Base-by-base conservation (phyloP, 768 basidiomycete genomes). In the Hydnum rufescens region DNA sequence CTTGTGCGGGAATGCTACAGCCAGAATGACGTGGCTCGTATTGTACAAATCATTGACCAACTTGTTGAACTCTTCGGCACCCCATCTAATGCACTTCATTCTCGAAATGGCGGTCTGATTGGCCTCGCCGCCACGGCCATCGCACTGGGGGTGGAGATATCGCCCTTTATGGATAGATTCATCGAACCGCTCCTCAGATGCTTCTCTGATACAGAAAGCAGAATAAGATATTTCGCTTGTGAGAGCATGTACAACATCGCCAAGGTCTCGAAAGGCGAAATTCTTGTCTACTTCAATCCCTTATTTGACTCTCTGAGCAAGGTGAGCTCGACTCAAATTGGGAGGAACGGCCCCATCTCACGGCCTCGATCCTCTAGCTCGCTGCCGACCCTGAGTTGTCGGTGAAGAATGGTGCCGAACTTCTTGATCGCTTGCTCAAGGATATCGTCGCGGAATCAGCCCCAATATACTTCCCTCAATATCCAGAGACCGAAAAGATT, bases 171-270 rank as follows among this genome's bases (percentile, higher is more conserved):
- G 77, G 85, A 86, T 54, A 82, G 81, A 59, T 95, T 99, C 62
- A 75, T 95, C 32, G 79, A 82, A 42, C 82, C 87, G 2, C 73
- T 99, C 30, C 74, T 97, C 26, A 75, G 76, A 51, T 95, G 93
- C 66, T 95, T 99, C 65, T 77, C 81, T 55, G 95, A 99, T 64
- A 73, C 82, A 2, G 93, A 97, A 70, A 89, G 86, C 66, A 74
- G 89, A 62, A 88, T 97, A 55, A 77, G 89, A 42, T 99, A 97
- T 67, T 96, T 95, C 69, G 93, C 93, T 3, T 92, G 89, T 25
- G 95, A 99, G 64, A 93, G 90, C 61, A 68, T 99, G 57, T 99
- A 99, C 69, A 99, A 99, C 67, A 92, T 99, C 57, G 87, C 85
- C 26, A 88, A 92, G 65, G 92, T 95, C 16, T 93, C 90, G 30